These are phyloP conservation scores for Tephrocybe sp. DNA, from an alignment of 768 basidiomycete species.

Conservation along the genomic window DNA sequence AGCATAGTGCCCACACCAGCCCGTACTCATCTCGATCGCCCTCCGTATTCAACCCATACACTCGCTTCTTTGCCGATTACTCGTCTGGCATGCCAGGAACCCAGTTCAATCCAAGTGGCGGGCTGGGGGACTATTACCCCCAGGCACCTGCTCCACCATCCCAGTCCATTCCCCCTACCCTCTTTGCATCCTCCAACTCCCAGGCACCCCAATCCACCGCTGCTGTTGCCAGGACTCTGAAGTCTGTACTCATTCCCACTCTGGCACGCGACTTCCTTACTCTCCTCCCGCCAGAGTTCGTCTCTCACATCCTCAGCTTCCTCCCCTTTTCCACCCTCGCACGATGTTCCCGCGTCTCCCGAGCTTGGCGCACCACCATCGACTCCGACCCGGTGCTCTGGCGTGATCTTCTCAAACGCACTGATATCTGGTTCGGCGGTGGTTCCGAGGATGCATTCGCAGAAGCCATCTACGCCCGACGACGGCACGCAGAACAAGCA, in stretches of 20 bases:
- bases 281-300: conserved; percentile 88
- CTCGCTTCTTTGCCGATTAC: too few relatives aligned
- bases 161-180: too few relatives aligned
- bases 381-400: conserved; percentile 90
- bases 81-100: too few relatives aligned
- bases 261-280: conserved; percentile 94
- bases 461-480: conserved; percentile 62
- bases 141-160: too few relatives aligned
- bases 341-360: conserved; percentile 86
- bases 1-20: too few relatives aligned
- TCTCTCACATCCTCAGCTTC: conserved; percentile 83
- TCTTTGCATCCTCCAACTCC: too few relatives aligned
- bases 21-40: too few relatives aligned
- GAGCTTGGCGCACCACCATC: conserved; percentile 87
- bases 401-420: conserved; percentile 81
- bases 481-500: conserved; percentile 50
- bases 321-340: conserved; percentile 83
- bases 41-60: too few relatives aligned
- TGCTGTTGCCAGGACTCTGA: conserved; percentile 87
- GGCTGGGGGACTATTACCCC: too few relatives aligned
- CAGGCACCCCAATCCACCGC: too few relatives aligned
- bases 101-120: too few relatives aligned
- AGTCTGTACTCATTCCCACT: conserved; percentile 86
- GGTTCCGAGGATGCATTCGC: conserved; percentile 83
- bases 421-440: conserved; percentile 88